phyloP scores from a whole-genome alignment of 148 eudicot genomes.

The Tetragonia tetragonoides region DNA sequence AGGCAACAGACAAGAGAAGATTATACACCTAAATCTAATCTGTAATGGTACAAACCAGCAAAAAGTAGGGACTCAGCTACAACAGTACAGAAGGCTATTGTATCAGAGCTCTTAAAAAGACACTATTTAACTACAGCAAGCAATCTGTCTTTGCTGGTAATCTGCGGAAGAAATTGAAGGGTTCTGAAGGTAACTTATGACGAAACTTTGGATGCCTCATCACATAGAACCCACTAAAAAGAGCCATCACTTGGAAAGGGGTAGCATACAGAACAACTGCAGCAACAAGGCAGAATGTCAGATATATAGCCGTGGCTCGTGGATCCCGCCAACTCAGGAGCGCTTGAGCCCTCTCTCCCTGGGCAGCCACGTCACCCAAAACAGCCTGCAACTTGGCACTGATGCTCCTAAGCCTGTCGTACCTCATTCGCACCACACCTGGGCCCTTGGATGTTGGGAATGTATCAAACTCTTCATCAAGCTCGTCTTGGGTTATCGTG shows the following conservation, averaged over 20 bases:
- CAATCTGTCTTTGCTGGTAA: slow-evolving; percentile 75
- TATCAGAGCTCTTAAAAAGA: background rate
- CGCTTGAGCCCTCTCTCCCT: slow-evolving; percentile 74
- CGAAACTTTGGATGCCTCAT: slow-evolving; percentile 89
- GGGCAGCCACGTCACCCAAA: slow-evolving; percentile 73
- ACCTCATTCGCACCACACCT: slow-evolving; percentile 58
- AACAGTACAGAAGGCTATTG: background rate
- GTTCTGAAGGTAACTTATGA: slow-evolving; percentile 53
- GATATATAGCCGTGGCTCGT: slow-evolving; percentile 57
- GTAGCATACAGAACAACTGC: slow-evolving; percentile 55
- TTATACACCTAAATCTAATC: slow-evolving; percentile 6
- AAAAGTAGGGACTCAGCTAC: background rate
- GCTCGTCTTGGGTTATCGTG: slow-evolving; percentile 49
- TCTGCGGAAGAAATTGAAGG: slow-evolving; percentile 67
- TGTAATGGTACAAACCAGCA: background rate
- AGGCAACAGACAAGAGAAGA: slow-evolving; percentile 4
- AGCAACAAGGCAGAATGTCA: slow-evolving; percentile 58
- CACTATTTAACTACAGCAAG: slow-evolving; percentile 44
- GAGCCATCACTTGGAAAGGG: slow-evolving; percentile 53
- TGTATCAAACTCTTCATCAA: slow-evolving; percentile 75
- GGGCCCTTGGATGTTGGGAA: slow-evolving; percentile 53
- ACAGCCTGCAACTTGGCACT: slow-evolving; percentile 67
- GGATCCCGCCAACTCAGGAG: slow-evolving; percentile 87
- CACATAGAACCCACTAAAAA: slow-evolving; percentile 40
- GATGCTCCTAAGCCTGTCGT: slow-evolving; percentile 65